Conservation (phyloP, 306 rosid genomes). For the Gastrolobium villosum region DNA sequence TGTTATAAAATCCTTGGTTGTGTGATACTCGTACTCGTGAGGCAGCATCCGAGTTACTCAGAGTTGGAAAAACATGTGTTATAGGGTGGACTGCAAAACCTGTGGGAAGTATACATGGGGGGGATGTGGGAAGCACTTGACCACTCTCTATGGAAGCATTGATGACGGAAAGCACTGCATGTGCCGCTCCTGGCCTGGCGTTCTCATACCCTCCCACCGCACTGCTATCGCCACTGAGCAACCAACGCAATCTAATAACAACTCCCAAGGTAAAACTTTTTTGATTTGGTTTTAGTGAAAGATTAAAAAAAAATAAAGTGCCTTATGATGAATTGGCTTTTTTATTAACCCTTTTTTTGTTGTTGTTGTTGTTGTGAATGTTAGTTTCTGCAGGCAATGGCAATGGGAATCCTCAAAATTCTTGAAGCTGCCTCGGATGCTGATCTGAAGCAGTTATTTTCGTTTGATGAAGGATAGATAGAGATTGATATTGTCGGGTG, state of each 20-base stretch:
- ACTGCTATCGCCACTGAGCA: not conserved
- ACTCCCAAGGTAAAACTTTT: constrained; percentile 38
- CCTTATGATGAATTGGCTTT: constrained; percentile 7
- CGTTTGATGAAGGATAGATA: constrained; percentile 37
- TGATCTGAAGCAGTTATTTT: constrained; percentile 39
- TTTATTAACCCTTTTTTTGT: not conserved
- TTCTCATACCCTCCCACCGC: constrained; percentile 31
- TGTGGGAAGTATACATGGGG: constrained; percentile 66
- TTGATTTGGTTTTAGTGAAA: not conserved
- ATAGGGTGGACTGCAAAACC: constrained; percentile 54
- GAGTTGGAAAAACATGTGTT: constrained; percentile 59
- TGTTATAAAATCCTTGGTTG: constrained; percentile 4
- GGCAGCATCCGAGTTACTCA: not conserved
- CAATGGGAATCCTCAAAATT: constrained; percentile 41
- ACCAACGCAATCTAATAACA: constrained; percentile 38
- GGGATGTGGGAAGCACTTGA: constrained; percentile 68
- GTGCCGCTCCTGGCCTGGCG: constrained; percentile 88
- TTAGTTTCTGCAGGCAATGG: constrained; percentile 61
- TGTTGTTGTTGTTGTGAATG: not conserved
- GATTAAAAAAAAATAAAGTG: not conserved
- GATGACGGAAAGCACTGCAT: constrained; percentile 73
- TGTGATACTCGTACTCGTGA: not conserved
- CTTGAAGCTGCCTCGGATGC: constrained; percentile 49
- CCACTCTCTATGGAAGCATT: constrained; percentile 56
- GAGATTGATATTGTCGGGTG: constrained; percentile 8